Conservation (phyloP, 176 grass and related monocot genomes). For the Rhynchospora tenuis region DNA sequence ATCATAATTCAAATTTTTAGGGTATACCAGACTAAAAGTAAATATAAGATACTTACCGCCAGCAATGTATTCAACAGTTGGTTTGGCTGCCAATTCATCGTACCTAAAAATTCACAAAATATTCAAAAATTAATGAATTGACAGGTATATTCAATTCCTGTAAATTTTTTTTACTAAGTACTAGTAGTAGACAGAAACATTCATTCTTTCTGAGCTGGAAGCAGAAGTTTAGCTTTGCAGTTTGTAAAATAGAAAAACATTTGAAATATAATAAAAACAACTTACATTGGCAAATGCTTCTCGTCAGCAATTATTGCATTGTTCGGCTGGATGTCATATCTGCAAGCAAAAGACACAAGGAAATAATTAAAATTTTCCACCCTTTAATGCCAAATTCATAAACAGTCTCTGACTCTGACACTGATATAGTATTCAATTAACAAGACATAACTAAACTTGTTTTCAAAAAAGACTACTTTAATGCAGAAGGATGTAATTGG, state of each 20-base stretch:
- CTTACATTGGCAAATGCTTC: constrained; percentile 94
- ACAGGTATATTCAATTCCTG: background rate
- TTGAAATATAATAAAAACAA: background rate
- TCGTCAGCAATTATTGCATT: constrained; percentile 86
- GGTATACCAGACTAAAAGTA: background rate
- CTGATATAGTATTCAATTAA: background rate
- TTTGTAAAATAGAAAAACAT: background rate
- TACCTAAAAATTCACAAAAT: constrained; percentile 46
- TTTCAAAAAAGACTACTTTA: background rate
- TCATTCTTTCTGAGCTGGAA: background rate
- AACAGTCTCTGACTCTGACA: background rate
- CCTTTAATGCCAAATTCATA: background rate
- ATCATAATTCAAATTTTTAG: constrained; percentile 12
- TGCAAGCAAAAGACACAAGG: constrained; percentile 28
- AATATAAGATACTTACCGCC: constrained; percentile 49
- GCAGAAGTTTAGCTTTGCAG: background rate
- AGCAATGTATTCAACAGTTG: constrained; percentile 88
- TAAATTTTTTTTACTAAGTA: background rate
- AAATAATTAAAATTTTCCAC: constrained; percentile 16
- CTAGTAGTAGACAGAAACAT: background rate
- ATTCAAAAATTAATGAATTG: background rate
- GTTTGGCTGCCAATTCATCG: constrained; percentile 72
- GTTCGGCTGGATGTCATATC: constrained; percentile 78
- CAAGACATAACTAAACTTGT: constrained; percentile 7
- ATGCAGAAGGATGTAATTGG: background rate